These are phyloP conservation scores for Cyclaneusma minus DNA, from an alignment of 2,329 filamentous ascomycete species.

Conservation along the genomic window DNA sequence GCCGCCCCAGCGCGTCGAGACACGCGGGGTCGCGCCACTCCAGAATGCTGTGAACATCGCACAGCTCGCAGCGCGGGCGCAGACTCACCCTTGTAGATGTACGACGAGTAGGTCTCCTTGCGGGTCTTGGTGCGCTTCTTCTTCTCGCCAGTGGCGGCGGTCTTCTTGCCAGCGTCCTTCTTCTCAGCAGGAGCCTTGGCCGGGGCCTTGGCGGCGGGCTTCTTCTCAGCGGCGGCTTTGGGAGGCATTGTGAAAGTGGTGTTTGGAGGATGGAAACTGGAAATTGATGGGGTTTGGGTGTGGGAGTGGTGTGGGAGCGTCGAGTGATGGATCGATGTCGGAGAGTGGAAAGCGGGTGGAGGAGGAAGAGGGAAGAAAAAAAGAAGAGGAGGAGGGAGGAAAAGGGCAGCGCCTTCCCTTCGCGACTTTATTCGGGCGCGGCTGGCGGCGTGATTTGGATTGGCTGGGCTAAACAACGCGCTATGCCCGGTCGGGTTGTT, in stretches of 20 bases:
- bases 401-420: no score
- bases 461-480: no score
- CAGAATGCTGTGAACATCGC: slow-evolving; percentile 5
- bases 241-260: slow-evolving; percentile 67
- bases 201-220: slow-evolving; percentile 92
- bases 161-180: slow-evolving; percentile 99
- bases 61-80: slow-evolving; percentile 8
- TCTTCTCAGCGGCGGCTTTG: slow-evolving; percentile 89
- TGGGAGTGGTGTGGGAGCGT: slow-evolving; percentile 17
- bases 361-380: slow-evolving; percentile 17
- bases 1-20: slow-evolving; percentile 4
- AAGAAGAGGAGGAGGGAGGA: slow-evolving; percentile 11
- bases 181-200: slow-evolving; percentile 82
- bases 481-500: no score
- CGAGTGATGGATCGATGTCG: slow-evolving; percentile 20
- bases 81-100: slow-evolving; percentile 96
- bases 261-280: slow-evolving; percentile 11
- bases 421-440: no score
- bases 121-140: slow-evolving; percentile 99
- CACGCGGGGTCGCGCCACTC: no score
- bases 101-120: slow-evolving; percentile 99
- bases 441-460: no score
- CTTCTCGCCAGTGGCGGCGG: slow-evolving; percentile 89
- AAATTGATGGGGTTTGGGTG: slow-evolving; percentile 5
- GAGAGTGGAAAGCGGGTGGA: slow-evolving; percentile 5